Evolutionary conservation across 164 flowering plant species (phyloP), one percentile per base, ranked within the genome.

Genomic region (Houttuynia cordata): DNA sequence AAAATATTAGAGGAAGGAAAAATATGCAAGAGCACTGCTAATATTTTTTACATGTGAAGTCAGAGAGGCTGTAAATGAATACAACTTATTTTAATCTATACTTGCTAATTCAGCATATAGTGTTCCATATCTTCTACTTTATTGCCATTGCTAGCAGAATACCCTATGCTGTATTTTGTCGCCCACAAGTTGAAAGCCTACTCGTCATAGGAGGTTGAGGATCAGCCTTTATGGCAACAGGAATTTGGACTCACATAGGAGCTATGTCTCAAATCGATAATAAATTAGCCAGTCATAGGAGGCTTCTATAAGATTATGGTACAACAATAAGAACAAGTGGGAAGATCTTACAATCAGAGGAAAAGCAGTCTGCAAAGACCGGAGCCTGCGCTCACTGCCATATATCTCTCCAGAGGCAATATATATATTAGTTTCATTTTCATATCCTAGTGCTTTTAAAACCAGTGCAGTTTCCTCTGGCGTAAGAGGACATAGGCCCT

Each of bases 401-500:
- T 91, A 94, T 57, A 87, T 94, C 78, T 94, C 99, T 57, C 99
- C 99, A 72, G 99, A 84, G 56, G 97, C 99, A 73, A 91, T 83
- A 69, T 91, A 94, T 51, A 91, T 87, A 61, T 82, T 97, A 53
- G 84, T 87, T n/a, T 81, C 79, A 50, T 80, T 81, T 23, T 71
- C 67, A 61, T 87, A 83, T 47, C 85, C 94, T 67, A 94, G 64
- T 23, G 99, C 96, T 71, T 77, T 84, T 70, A 94, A 63, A 70
- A 83, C 68, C 62, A 91, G 67, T 25, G 92, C 74, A 18, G 84
- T 71, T 73, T 91, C 99, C 72, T 91, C 97, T 10, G 99, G 99
- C 24, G 97, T 88, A 64, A 94, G 85, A 79, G 99, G 99, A 65
- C 99, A 94, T 40, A 85, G 66, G 55, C 99, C 99, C 64, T 78